A percentile compares a stretch with the other conserved stretches of the same genome.
These are phyloP conservation scores for Gossypium anomalum DNA, from an alignment of 345 rosid genomes.

Conservation along the genomic window DNA sequence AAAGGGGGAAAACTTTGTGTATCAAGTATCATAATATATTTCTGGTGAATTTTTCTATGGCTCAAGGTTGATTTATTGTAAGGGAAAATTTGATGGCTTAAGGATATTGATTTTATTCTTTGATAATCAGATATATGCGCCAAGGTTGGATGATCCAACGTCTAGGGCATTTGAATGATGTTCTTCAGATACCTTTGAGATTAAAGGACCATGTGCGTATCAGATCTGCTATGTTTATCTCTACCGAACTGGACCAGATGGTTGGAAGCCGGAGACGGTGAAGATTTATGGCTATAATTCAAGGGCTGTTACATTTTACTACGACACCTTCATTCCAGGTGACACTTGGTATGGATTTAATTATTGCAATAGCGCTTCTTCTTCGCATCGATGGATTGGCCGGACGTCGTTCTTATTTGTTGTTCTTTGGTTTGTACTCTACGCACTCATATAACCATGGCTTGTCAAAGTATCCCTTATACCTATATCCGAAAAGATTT, in stretches of 20 bases:
- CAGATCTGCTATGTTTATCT: slow-evolving; percentile 75
- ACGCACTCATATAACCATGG: slow-evolving; percentile 24
- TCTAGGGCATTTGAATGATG: slow-evolving; percentile 61
- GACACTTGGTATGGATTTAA: slow-evolving; percentile 81
- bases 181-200: slow-evolving; percentile 68
- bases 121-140: slow-evolving; percentile 58
- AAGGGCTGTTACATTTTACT: slow-evolving; percentile 48
- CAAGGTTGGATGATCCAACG: slow-evolving; percentile 70
- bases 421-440: slow-evolving; percentile 28
- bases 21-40: background rate
- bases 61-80: background rate
- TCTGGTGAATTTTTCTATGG: background rate
- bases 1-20: background rate
- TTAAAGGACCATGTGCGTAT: slow-evolving; percentile 71
- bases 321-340: slow-evolving; percentile 46
- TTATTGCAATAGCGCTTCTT: slow-evolving; percentile 46
- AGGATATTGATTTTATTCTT: background rate
- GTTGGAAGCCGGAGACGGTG: slow-evolving; percentile 73
- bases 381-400: slow-evolving; percentile 16
- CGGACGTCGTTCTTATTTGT: slow-evolving; percentile 15
- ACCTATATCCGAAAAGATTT: background rate
- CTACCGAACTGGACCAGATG: slow-evolving; percentile 73
- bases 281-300: slow-evolving; percentile 41
- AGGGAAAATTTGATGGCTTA: background rate
- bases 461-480: background rate